These are phyloP conservation scores for Ramaria rubella DNA, from an alignment of 768 basidiomycete species.

Conservation along the genomic window DNA sequence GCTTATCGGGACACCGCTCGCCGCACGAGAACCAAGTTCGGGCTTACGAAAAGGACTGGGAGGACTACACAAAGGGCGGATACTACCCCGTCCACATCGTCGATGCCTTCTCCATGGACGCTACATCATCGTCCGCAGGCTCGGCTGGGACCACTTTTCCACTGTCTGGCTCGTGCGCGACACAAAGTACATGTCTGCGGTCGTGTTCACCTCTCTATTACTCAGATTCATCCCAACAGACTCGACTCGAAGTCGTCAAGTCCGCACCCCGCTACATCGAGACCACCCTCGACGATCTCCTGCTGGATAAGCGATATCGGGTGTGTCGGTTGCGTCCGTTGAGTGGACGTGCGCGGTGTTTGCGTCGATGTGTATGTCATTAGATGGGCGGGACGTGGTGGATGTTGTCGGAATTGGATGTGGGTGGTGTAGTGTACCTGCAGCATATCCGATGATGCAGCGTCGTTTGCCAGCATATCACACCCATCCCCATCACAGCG, in stretches of 20 bases:
- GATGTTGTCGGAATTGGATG: no score
- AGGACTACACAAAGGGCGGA: constrained; percentile 71
- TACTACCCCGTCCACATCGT: constrained; percentile 93
- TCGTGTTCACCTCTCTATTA: background rate
- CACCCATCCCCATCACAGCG: no score
- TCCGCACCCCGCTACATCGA: constrained; percentile 96
- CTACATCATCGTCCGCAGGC: constrained; percentile 87
- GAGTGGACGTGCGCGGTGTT: background rate
- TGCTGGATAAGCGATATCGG: constrained; percentile 97
- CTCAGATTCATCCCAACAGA: constrained; percentile 36
- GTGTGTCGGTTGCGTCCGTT: background rate
- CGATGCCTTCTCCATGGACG: constrained; percentile 80
- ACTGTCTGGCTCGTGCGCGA: constrained; percentile 90
- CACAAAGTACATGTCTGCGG: constrained; percentile 43
- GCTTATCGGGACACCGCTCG: no score
- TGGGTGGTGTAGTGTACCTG: no score
- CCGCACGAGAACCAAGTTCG: no score
- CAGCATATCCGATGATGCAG: no score
- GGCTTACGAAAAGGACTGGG: constrained; percentile 93
- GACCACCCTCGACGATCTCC: constrained; percentile 97
- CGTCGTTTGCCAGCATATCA: no score
- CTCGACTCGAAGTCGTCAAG: constrained; percentile 96
- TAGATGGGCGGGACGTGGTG: no score
- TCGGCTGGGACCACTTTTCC: constrained; percentile 94
- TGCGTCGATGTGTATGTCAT: background rate